Evolutionary conservation across 805 yeast species (phyloP).

Genomic region (Yamadazyma sp.): DNA sequence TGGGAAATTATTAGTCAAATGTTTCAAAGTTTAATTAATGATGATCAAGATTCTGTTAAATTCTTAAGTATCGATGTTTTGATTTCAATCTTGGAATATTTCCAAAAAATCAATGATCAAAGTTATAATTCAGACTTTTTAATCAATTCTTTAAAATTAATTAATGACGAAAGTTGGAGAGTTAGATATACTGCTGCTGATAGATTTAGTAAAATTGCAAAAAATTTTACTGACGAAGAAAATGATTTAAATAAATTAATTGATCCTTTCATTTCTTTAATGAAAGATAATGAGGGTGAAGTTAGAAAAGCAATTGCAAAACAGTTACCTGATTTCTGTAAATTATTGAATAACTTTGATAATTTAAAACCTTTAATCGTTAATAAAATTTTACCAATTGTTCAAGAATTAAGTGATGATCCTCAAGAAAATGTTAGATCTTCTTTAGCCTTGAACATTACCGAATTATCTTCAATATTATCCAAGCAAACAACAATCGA

Average conservation of each 20-base stretch:
- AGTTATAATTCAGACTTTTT: constrained; percentile 63
- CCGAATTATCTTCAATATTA: constrained; percentile 80
- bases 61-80: constrained; percentile 85
- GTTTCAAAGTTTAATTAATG: constrained; percentile 75
- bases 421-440: constrained; percentile 92
- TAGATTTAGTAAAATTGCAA: constrained; percentile 71
- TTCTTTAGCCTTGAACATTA: constrained; percentile 83
- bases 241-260: constrained; percentile 57
- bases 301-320: constrained; percentile 93
- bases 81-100: constrained; percentile 72
- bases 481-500: constrained; percentile 83
- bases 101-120: constrained; percentile 54
- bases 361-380: constrained; percentile 49
- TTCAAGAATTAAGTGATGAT: constrained; percentile 81
- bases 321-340: constrained; percentile 77
- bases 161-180: constrained; percentile 93
- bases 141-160: constrained; percentile 63
- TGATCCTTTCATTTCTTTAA: constrained; percentile 68
- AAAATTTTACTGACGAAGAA: constrained; percentile 56
- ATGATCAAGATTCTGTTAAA: constrained; percentile 93
- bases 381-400: constrained; percentile 74
- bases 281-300: constrained; percentile 94
- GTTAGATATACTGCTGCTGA: constrained; percentile 99
- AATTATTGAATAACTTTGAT: constrained; percentile 40
- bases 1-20: constrained; percentile 78